Conservation (phyloP, 2,329 filamentous ascomycete genomes). For the Trichoderma endophyticum region DNA sequence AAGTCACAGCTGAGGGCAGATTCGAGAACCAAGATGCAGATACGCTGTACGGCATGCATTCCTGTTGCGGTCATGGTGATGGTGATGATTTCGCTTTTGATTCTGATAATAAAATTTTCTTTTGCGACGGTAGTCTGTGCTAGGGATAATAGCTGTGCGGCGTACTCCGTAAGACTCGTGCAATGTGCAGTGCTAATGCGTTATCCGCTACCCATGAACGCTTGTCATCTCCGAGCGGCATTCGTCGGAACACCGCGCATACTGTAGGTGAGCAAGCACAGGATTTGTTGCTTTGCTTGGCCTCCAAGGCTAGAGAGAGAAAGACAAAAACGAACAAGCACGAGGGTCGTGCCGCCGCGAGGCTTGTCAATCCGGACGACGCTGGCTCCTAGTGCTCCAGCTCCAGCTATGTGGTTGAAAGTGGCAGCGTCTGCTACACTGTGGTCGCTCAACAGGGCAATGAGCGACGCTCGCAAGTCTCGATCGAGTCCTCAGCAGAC, state of each 20-base stretch:
- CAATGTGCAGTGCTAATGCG: not conserved
- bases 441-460: conserved; percentile 13
- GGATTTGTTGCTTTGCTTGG: not conserved
- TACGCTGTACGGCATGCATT: not conserved
- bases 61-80: not conserved
- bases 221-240: conserved; percentile 13
- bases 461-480: conserved; percentile 16
- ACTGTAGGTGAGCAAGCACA: not conserved
- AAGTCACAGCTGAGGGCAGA: not conserved
- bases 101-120: not conserved
- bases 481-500: conserved; percentile 15
- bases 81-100: not conserved
- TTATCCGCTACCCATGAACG: not conserved
- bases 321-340: not conserved
- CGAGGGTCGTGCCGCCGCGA: conserved; percentile 4
- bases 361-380: not conserved
- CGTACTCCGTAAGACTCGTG: not conserved
- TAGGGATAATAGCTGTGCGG: not conserved
- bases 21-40: not conserved
- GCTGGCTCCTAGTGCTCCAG: not conserved
- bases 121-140: not conserved
- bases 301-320: not conserved
- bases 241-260: not conserved
- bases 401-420: not conserved
- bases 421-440: not conserved